Percentiles rank a stretch among this genome's conserved stretches.
phyloP scores from a whole-genome alignment of 2,329 filamentous ascomycete species.

The Cytospora schulzeri region DNA sequence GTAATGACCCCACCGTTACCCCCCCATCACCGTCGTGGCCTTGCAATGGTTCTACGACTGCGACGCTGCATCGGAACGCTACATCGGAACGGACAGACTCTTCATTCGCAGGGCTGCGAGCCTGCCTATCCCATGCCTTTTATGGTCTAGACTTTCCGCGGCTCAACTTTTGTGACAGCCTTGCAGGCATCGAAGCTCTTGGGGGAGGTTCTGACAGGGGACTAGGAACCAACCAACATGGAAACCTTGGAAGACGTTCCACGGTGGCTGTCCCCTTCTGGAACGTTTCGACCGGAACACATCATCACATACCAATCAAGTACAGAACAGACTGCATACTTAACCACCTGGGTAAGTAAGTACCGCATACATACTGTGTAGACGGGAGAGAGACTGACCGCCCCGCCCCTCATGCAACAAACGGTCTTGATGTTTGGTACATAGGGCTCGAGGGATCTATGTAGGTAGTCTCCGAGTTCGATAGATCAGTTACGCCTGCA shows the following conservation, averaged over 20 bases:
- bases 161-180: not conserved
- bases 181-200: too few species aligned
- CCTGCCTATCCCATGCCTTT: not conserved
- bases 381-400: not conserved
- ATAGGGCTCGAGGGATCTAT: not conserved
- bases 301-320: not conserved
- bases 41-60: not conserved
- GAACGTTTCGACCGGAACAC: not conserved
- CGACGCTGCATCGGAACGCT: not conserved
- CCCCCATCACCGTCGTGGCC: not conserved
- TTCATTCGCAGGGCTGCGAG: not conserved
- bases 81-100: not conserved
- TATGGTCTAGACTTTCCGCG: not conserved
- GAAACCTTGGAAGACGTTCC: too few species aligned
- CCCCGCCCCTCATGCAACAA: not conserved
- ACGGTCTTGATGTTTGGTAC: not conserved
- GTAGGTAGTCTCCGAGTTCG: not conserved
- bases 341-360: too few species aligned
- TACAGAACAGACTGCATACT: not conserved
- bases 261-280: not conserved
- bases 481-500: not conserved
- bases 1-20: not conserved
- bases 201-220: too few species aligned
- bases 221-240: too few species aligned
- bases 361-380: not conserved